A percentile compares a stretch with the other conserved stretches of the same genome.
These are phyloP conservation scores for Chlamydomonas applanata DNA, from an alignment of 139 green algal genomes.

Conservation along the genomic window DNA sequence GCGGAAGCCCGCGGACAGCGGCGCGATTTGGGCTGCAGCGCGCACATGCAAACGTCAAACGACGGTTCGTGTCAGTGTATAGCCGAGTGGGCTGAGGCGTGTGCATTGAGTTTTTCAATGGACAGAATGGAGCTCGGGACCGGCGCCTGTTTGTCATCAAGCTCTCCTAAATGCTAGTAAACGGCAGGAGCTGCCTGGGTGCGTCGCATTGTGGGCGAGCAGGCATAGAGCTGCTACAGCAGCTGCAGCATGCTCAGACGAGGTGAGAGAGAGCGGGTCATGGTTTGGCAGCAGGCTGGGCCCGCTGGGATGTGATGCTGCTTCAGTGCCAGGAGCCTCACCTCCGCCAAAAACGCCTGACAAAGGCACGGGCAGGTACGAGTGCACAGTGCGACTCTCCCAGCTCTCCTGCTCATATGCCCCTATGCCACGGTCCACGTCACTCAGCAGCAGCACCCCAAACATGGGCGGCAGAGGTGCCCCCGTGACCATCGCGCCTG, in stretches of 20 bases:
- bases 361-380: conserved; percentile 2
- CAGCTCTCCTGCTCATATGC: conserved; percentile 1
- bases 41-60: neutral
- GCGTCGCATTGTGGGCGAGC: too few species aligned
- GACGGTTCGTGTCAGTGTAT: too few species aligned
- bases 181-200: too few species aligned
- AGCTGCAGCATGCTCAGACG: too few species aligned
- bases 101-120: too few species aligned
- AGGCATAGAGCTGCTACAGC: too few species aligned
- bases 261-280: too few species aligned
- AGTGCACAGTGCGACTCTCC: neutral
- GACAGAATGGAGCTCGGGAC: too few species aligned
- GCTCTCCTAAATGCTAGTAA: too few species aligned
- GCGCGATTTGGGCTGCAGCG: conserved; percentile 7
- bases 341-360: conserved; percentile 12
- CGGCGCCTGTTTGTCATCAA: too few species aligned
- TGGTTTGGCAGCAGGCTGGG: neutral
- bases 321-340: conserved; percentile 3
- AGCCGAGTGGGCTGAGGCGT: too few species aligned
- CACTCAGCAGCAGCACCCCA: conserved; percentile 7
- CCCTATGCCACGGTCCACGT: conserved; percentile 10
- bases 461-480: conserved; percentile 10
- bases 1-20: neutral
- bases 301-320: too few species aligned
- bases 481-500: neutral